phyloP scores from a whole-genome alignment of 306 rosid genomes.

The Acacia acuminata region DNA sequence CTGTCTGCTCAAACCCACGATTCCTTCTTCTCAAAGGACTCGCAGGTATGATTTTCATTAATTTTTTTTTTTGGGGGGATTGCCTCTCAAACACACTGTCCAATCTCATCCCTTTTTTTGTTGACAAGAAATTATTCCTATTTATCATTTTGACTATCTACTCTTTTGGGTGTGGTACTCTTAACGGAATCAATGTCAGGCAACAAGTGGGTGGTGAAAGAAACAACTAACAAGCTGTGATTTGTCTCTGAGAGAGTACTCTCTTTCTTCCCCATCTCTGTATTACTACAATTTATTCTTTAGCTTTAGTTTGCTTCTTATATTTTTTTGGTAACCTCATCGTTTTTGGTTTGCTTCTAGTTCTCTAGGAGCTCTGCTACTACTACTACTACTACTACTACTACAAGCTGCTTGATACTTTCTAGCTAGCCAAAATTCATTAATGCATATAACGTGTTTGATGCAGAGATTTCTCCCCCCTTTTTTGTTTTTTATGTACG shows the following conservation, averaged over 20 bases:
- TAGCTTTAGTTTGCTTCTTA: constrained; percentile 6
- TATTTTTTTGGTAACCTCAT: background rate
- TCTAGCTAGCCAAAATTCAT: constrained; percentile 24
- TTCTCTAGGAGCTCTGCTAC: constrained; percentile 40
- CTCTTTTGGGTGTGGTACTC: constrained; percentile 48
- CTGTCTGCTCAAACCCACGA: constrained; percentile 25
- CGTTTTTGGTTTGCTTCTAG: constrained; percentile 30
- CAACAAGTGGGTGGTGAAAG: constrained; percentile 39
- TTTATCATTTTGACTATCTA: constrained; percentile 34
- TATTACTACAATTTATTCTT: background rate
- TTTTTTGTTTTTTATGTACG: constrained; percentile 21
- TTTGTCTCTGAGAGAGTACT: constrained; percentile 34
- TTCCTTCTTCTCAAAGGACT: constrained; percentile 37
- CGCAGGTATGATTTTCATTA: constrained; percentile 40
- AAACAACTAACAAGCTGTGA: constrained; percentile 24
- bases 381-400: background rate
- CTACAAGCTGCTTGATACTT: constrained; percentile 10
- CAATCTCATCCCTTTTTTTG: constrained; percentile 18
- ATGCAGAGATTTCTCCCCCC: constrained; percentile 8
- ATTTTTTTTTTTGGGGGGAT: background rate
- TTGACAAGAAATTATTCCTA: background rate
- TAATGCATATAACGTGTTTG: constrained; percentile 17
- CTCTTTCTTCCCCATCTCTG: constrained; percentile 23
- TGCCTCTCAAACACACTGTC: constrained; percentile 39
- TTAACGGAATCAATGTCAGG: constrained; percentile 72